Conservation (phyloP, 148 eudicot species). For the Spergularia marina region DNA sequence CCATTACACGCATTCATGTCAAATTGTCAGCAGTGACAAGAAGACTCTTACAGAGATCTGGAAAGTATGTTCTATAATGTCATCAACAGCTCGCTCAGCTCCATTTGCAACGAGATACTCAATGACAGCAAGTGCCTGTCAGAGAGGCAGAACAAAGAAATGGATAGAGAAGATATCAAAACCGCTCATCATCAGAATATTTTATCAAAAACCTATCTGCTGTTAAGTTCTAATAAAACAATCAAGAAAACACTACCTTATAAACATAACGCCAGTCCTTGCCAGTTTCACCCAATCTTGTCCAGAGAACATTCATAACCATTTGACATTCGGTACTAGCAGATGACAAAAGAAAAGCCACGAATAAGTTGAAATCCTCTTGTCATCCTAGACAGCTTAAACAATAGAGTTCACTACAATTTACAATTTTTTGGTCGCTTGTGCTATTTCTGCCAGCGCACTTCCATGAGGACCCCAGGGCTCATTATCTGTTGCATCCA, state of each 20-base stretch:
- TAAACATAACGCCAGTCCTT: conserved; percentile 88
- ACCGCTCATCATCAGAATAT: not conserved
- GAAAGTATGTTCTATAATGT: conserved; percentile 89
- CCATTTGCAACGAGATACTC: conserved; percentile 96
- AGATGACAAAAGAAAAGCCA: conserved; percentile 12
- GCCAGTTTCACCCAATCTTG: conserved; percentile 84
- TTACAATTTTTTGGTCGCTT: conserved; percentile 89
- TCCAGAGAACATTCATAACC: conserved; percentile 97
- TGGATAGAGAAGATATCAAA: not conserved
- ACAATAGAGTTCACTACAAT: conserved; percentile 11
- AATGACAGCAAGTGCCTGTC: conserved; percentile 82
- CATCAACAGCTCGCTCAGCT: conserved; percentile 98
- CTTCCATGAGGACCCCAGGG: conserved; percentile 99
- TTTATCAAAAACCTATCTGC: not conserved
- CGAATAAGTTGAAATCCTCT: not conserved
- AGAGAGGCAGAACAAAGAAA: conserved; percentile 17
- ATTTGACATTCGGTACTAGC: conserved; percentile 87
- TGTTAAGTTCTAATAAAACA: conserved; percentile 3
- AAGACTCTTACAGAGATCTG: conserved; percentile 69
- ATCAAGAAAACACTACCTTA: conserved; percentile 49
- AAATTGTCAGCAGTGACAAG: not conserved
- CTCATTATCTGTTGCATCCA: conserved; percentile 95
- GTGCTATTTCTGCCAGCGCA: conserved; percentile 84
- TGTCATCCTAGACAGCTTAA: conserved; percentile 11
- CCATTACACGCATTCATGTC: not conserved